Evolutionary conservation across 257 asterid genomes (phyloP).

Genomic region (Lantana camara): DNA sequence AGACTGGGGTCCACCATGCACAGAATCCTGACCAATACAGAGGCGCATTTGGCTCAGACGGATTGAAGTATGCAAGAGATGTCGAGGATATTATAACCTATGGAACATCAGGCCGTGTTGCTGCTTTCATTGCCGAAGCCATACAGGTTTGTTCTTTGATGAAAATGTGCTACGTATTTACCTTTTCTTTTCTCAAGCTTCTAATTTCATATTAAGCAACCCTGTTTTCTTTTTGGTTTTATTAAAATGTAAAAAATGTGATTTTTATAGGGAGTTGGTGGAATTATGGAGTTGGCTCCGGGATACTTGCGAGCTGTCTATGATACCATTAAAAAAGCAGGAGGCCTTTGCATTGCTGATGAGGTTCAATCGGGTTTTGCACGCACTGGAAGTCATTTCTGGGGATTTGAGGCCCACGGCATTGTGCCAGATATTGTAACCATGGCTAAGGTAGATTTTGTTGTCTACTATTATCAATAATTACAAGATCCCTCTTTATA

Average conservation of each 20-base stretch:
- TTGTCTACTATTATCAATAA: not conserved
- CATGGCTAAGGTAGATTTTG: conserved; percentile 80
- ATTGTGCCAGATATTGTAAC: conserved; percentile 96
- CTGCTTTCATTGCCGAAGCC: conserved; percentile 85
- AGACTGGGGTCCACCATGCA: conserved; percentile 94
- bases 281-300: conserved; percentile 93
- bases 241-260: conserved; percentile 8
- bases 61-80: conserved; percentile 79
- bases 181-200: too few relatives aligned
- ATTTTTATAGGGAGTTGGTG: conserved; percentile 87
- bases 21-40: conserved; percentile 93
- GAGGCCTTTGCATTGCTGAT: conserved; percentile 96
- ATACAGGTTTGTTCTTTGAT: conserved; percentile 63
- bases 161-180: not conserved
- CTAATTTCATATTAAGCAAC: not conserved
- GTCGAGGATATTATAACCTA: conserved; percentile 85
- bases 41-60: conserved; percentile 85
- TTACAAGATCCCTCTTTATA: too few relatives aligned
- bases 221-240: not conserved
- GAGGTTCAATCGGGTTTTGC: conserved; percentile 97
- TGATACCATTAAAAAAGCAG: conserved; percentile 65
- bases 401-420: conserved; percentile 96
- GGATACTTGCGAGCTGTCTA: conserved; percentile 90
- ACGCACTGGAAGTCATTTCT: conserved; percentile 86
- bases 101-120: conserved; percentile 86